Conservation (phyloP, 2,329 filamentous ascomycete species). For the Endoconidiophora laricicola region DNA sequence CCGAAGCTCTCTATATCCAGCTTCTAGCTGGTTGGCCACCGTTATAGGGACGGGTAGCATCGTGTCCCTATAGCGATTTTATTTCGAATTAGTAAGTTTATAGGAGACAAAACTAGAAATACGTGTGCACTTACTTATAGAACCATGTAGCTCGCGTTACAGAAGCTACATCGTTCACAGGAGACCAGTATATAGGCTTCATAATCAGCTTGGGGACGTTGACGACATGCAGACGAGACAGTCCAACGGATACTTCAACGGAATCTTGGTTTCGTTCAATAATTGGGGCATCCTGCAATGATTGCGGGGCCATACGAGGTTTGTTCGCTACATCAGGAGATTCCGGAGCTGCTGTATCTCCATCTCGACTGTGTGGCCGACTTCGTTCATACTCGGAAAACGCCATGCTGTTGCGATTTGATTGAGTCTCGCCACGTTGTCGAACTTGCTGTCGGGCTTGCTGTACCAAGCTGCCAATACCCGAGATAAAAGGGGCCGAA, state of each 20-base stretch:
- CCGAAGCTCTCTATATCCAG: slow-evolving; percentile 71
- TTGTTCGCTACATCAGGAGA: no score
- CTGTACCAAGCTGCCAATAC: slow-evolving; percentile 7
- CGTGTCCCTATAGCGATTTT: slow-evolving; percentile 40
- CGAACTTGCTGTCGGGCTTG: slow-evolving; percentile 4
- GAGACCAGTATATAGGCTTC: slow-evolving; percentile 97
- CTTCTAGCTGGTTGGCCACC: slow-evolving; percentile 81
- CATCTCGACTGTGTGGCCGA: slow-evolving; percentile 1
- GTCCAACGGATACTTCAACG: slow-evolving; percentile 60
- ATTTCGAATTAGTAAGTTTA: not conserved
- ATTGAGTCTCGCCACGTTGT: not conserved
- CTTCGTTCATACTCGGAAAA: not conserved
- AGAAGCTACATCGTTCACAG: slow-evolving; percentile 70
- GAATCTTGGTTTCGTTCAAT: no score
- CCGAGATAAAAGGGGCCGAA: slow-evolving; percentile 1
- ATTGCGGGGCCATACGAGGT: no score
- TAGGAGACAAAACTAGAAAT: not conserved
- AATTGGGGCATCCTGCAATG: no score
- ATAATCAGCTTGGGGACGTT: slow-evolving; percentile 68
- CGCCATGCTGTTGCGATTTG: slow-evolving; percentile 1
- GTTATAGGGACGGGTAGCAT: slow-evolving; percentile 77
- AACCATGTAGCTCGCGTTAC: slow-evolving; percentile 91
- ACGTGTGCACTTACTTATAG: slow-evolving; percentile 41
- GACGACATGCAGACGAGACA: slow-evolving; percentile 81
- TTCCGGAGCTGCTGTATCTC: not conserved